Base-by-base conservation (phyloP, 305 asterid species). In the Andrographis paniculata region DNA sequence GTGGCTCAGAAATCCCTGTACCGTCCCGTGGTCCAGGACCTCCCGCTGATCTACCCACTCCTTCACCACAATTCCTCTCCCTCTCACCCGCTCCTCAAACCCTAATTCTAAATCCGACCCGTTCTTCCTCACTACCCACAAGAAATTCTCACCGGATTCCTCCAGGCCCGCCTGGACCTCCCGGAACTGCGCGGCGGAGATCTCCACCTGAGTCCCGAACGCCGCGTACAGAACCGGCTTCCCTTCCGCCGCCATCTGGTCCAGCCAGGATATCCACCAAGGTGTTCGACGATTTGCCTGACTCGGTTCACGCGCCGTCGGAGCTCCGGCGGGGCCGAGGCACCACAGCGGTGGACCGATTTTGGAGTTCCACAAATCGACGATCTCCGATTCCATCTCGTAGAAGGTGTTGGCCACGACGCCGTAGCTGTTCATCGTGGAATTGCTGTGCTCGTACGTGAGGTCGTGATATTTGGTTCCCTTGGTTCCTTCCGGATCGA, bases 41-140 rank as follows among this genome's bases (percentile, higher is more conserved):
- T 56, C 36, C 53, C 30, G 44, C 40, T 63, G 60, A 31, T 63
- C 64, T 38, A 63, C 69, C 60, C 60, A 64, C 38, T 52, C 60
- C 19, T 38, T 60, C 37, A 60, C 66, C 42, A 60, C 23, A 8
- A 52, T 13, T 9, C 55, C 65, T 48, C 61, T 58, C 14, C 20
- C 2, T 49, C 38, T 48, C 3, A 66, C 42, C 53, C 54, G 30
- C n/a, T 6, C 14, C 0, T 50, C 27, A n/a, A 63, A 63, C 47
- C 35, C 50, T 0, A 51, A 41, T 0, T 44, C 23, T 7, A 41
- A 28, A 11, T 42, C 45, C 5, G 48, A 16, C 2, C 1, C 62
- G 10, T 16, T 43, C 30, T 8, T 59, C 37, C 66, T 17, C n/a
- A 38, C n/a, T 3, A 48, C 45, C 66, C 66, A 59, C 42, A 53